Conservation (phyloP, 1,284 basidiomycete species). For the Jaminaea rosea region DNA sequence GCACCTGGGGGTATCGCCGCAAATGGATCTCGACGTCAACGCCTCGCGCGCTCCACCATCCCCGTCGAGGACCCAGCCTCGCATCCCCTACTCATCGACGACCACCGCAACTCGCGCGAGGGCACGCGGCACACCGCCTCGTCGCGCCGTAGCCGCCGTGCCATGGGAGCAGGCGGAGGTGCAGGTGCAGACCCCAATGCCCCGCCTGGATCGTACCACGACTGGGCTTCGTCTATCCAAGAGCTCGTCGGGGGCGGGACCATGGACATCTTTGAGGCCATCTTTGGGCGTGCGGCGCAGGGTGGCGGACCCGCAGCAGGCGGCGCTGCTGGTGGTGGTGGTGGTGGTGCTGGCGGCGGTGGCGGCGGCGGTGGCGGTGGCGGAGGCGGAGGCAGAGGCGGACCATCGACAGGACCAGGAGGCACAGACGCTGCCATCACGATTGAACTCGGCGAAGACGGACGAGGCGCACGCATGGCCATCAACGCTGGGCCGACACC, state of each 20-base stretch:
- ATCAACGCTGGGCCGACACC: not conserved
- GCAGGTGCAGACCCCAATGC: too few relatives aligned
- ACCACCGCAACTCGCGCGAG: constrained; percentile 7
- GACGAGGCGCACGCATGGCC: not conserved
- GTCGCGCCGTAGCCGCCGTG: constrained; percentile 47
- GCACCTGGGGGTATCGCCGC: not conserved
- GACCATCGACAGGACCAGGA: not conserved
- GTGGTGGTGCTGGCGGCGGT: too few relatives aligned
- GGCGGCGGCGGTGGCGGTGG: too few relatives aligned
- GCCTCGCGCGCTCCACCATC: constrained; percentile 2
- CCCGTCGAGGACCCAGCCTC: constrained; percentile 49
- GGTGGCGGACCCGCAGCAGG: not conserved
- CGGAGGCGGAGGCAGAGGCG: too few relatives aligned
- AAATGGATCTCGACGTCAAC: constrained; percentile 7
- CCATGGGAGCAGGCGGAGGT: constrained; percentile 51
- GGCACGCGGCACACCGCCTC: constrained; percentile 1
- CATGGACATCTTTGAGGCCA: constrained; percentile 71
- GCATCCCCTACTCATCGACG: constrained; percentile 72
- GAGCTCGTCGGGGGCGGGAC: constrained; percentile 72
- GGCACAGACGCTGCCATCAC: not conserved
- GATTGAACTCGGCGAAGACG: not conserved
- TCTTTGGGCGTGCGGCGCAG: constrained; percentile 49
- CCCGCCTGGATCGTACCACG: too few relatives aligned
- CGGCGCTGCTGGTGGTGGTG: not conserved
- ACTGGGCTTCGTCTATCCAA: constrained; percentile 69